Base-by-base conservation (phyloP, 805 yeast genomes). In the Myxozyma monticola region DNA sequence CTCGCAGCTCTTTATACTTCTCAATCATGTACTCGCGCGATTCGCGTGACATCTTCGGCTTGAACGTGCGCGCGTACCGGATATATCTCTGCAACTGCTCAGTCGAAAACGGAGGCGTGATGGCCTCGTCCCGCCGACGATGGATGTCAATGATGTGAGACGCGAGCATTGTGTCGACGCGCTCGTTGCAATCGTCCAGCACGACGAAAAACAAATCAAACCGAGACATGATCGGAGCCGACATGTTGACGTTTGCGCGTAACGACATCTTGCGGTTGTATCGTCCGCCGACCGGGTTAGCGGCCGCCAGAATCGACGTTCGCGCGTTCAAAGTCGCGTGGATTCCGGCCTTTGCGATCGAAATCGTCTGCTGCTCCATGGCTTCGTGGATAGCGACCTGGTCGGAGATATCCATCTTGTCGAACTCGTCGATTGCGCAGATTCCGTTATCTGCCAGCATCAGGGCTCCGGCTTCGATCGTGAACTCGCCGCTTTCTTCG, bases 371-470 rank as follows among this genome's bases (percentile, higher is more conserved):
- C 71, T 93, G 99, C 76, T 93, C 99, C 99, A 93, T 93, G 21
- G 98, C 99, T 73, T 93, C 99, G 72, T 93, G 99, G 72, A 93
- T 91, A 2, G 98, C 98, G 48, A 93, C 98, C 71, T 93, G 98
- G 70, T 93, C 98, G 1, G 83, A 71, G 37, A 90, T 69, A 68
- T 91, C 97, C 99, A 93, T 93, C 73, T 93, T 93, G 67, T 93
- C 99, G 62, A 45, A 93, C 72, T 93, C 99, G 68, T 93, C 99
- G 68, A 93, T 93, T 62, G 96, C 95, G 77, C 99, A 93, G 54
- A 93, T 87, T 56, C 99, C 99, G 65, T 91, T 93, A 71, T 93
- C 99, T 1, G 99, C 98, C 58, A 93, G 76, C 97, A 93, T 93
- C 50, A 93, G 74, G 2, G 99, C 99, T 67, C 99, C 99, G 1